These are phyloP conservation scores for Suillus bovinus DNA, from an alignment of 768 basidiomycete species.

Conservation along the genomic window DNA sequence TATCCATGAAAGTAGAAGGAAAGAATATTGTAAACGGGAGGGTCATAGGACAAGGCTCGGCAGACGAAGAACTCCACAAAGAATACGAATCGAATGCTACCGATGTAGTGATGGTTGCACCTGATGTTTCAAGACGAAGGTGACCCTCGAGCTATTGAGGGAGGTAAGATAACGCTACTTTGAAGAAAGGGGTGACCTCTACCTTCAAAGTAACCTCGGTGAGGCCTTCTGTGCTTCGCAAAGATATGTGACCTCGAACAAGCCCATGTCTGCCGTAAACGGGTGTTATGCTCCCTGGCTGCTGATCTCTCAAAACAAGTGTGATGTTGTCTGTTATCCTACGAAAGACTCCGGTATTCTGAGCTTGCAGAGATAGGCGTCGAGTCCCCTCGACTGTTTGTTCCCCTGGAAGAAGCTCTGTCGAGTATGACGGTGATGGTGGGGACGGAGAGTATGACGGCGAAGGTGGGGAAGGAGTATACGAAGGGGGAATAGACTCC, in stretches of 20 bases:
- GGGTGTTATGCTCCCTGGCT: conserved; percentile 23
- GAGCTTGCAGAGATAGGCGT: conserved; percentile 4
- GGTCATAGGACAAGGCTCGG: conserved; percentile 31
- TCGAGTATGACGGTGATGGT: conserved; percentile 58
- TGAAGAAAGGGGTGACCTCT: not conserved
- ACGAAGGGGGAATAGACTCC: conserved; percentile 7
- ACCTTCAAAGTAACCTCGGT: conserved; percentile 28
- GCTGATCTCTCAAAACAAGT: conserved; percentile 25
- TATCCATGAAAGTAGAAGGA: conserved; percentile 47
- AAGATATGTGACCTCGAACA: conserved; percentile 25
- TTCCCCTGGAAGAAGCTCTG: conserved; percentile 49
- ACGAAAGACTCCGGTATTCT: conserved; percentile 23
- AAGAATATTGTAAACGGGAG: conserved; percentile 46
- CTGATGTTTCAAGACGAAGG: conserved; percentile 19
- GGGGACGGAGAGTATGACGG: conserved; percentile 50
- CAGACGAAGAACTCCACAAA: conserved; percentile 20
- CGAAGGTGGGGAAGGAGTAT: conserved; percentile 32
- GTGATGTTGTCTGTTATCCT: conserved; percentile 31
- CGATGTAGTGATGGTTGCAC: conserved; percentile 13
- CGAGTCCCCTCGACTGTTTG: conserved; percentile 48
- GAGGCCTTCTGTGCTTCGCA: conserved; percentile 15
- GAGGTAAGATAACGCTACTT: conserved; percentile 3
- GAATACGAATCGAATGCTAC: conserved; percentile 20
- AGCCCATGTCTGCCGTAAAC: conserved; percentile 21
- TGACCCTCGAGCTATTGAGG: conserved; percentile 25